Evolutionary conservation across 345 rosid genomes (phyloP), one percentile per base, ranked within the genome.

Genomic region (Lepidium aucheri): DNA sequence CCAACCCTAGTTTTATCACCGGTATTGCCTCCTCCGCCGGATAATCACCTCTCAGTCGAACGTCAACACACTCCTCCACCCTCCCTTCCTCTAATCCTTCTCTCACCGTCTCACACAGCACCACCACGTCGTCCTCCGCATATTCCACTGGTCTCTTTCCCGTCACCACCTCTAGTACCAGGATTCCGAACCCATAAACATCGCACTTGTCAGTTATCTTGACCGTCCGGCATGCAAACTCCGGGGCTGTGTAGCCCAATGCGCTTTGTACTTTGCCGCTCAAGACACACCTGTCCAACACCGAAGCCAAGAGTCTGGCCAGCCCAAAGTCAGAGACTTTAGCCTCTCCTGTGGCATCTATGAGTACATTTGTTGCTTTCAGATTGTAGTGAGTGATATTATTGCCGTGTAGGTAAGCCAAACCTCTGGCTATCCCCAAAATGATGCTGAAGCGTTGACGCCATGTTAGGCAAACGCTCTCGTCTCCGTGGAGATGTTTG

Each of bases 221-320:
- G 50, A 91, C 97, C 0, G 99, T 90, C 62, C 87, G 75, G 53
- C 99, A 95, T 6, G 97, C 99, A 65, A 95, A 91, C 60, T 95
- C 99, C 1, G 99, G 99, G 26, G 99, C 99, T 86, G 89, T 95
- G 85, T 95, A 95, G 65, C 99, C 97, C 0, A 95, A 78, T 1
- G 97, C 96, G 55, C 96, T 88, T 76, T 95, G 99, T 59, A 95
- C 90, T 77, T 95, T 95, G 79, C 99, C 89, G 75, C 99, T 95
- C 65, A 95, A 69, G 38, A 89, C 78, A 54, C 97, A 88, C 24
- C 93, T 91, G 67, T 91, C 97, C 53, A 94, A 66, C 50, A 65
- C 72, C 13, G 99, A 92, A 9, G 68, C 60, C 78, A 95, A 73
- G 18, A 95, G 77, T 69, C 85, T 84, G 16, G 90, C 96, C 32